A percentile compares a stretch with the other conserved stretches of the same genome.
These are phyloP conservation scores for Bauhinia variegata DNA, from an alignment of 306 rosid species.

Conservation along the genomic window DNA sequence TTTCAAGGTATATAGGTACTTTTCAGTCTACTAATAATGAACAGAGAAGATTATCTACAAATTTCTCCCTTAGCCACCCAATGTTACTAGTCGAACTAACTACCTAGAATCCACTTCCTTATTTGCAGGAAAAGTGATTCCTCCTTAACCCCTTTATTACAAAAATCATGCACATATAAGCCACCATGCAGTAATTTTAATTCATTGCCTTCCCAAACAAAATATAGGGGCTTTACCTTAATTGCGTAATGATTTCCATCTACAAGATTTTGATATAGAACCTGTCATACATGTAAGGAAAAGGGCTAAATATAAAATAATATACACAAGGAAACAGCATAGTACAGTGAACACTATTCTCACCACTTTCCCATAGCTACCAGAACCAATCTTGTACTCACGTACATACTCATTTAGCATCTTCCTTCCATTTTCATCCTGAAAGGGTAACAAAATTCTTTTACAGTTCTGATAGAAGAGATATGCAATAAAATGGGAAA, in stretches of 20 bases:
- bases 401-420: slow-evolving; percentile 92
- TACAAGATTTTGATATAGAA: slow-evolving; percentile 65
- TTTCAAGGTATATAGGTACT: too few relatives aligned
- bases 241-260: slow-evolving; percentile 93
- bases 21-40: slow-evolving; percentile 12
- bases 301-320: slow-evolving; percentile 29
- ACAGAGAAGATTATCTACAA: background rate
- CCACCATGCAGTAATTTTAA: slow-evolving; percentile 23
- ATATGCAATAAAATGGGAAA: slow-evolving; percentile 12
- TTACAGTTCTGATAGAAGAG: slow-evolving; percentile 14
- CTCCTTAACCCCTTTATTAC: slow-evolving; percentile 3
- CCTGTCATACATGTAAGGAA: slow-evolving; percentile 56
- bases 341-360: slow-evolving; percentile 35
- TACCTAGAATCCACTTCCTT: slow-evolving; percentile 19
- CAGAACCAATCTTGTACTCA: slow-evolving; percentile 88
- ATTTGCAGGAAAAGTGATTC: slow-evolving; percentile 14
- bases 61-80: too few relatives aligned
- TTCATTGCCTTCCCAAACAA: background rate
- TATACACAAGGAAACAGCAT: slow-evolving; percentile 13
- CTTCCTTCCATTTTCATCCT: slow-evolving; percentile 95
- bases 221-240: slow-evolving; percentile 55
- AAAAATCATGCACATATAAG: background rate
- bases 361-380: slow-evolving; percentile 99
- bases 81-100: slow-evolving; percentile 33
- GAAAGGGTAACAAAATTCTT: slow-evolving; percentile 28